phyloP scores from a whole-genome alignment of 305 asterid genomes.

The Nicotiana rustica region DNA sequence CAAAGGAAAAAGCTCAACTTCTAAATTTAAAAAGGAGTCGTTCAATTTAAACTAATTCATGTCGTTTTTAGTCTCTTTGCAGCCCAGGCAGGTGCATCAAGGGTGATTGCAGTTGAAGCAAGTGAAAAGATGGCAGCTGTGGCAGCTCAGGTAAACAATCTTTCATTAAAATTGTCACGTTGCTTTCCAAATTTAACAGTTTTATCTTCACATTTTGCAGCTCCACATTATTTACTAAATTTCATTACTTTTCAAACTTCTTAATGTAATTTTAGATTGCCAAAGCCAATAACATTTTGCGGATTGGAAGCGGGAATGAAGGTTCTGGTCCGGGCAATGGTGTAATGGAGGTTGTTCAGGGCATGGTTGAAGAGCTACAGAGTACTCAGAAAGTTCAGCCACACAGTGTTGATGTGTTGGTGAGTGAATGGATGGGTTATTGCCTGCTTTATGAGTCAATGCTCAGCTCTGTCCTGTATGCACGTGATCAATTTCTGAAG shows the following conservation, averaged over 20 bases:
- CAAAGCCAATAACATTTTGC: slow-evolving; percentile 65
- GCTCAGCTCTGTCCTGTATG: slow-evolving; percentile 86
- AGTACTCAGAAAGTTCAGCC: slow-evolving; percentile 54
- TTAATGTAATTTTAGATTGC: slow-evolving; percentile 59
- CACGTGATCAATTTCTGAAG: slow-evolving; percentile 94
- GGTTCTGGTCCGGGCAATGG: slow-evolving; percentile 47
- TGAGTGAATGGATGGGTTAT: slow-evolving; percentile 99
- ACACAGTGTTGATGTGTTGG: slow-evolving; percentile 76
- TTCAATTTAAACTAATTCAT: slow-evolving; percentile 33
- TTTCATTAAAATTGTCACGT: slow-evolving; percentile 23
- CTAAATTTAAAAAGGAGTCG: background rate
- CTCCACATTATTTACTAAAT: background rate
- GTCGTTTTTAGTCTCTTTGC: slow-evolving; percentile 80
- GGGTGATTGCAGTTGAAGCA: slow-evolving; percentile 89
- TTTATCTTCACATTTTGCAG: slow-evolving; percentile 26
- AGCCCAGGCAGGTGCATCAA: slow-evolving; percentile 93
- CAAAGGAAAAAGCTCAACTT: slow-evolving; percentile 21
- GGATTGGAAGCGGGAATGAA: slow-evolving; percentile 42
- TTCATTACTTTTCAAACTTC: slow-evolving; percentile 1
- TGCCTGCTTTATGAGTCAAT: slow-evolving; percentile 93
- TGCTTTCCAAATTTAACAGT: slow-evolving; percentile 27
- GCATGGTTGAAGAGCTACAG: slow-evolving; percentile 88
- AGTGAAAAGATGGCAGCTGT: slow-evolving; percentile 91
- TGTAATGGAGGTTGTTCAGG: slow-evolving; percentile 72
- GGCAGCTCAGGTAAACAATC: slow-evolving; percentile 72